These are phyloP conservation scores for Cerrena zonata DNA, from an alignment of 1,284 basidiomycete genomes.

Conservation along the genomic window DNA sequence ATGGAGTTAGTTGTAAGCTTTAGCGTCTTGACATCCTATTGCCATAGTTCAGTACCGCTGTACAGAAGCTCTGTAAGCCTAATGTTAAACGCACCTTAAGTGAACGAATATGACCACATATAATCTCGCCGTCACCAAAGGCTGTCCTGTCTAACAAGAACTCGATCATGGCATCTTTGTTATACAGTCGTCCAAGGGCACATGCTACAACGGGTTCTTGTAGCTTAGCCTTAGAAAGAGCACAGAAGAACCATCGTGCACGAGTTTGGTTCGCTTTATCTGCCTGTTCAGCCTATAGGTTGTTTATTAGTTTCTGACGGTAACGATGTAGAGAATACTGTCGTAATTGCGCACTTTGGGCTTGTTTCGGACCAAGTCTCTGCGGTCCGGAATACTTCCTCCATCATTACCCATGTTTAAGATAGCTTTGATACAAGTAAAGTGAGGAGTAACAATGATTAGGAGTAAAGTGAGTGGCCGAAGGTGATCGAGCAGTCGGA, in stretches of 20 bases:
- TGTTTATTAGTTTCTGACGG: too few species aligned
- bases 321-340: too few species aligned
- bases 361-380: slow-evolving; percentile 72
- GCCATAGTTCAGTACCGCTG: slow-evolving; percentile 4
- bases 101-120: slow-evolving; percentile 82
- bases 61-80: too few species aligned
- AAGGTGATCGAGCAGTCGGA: neutral
- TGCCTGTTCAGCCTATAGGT: slow-evolving; percentile 64
- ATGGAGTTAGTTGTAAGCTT: slow-evolving; percentile 70
- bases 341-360: slow-evolving; percentile 46
- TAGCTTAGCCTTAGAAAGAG: slow-evolving; percentile 85
- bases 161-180: slow-evolving; percentile 87
- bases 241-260: slow-evolving; percentile 87
- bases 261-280: slow-evolving; percentile 82
- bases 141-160: slow-evolving; percentile 73
- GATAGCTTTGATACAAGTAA: too few species aligned
- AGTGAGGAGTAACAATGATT: neutral
- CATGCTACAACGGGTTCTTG: slow-evolving; percentile 84
- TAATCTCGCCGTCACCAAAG: slow-evolving; percentile 78
- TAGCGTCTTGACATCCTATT: slow-evolving; percentile 81
- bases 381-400: slow-evolving; percentile 78
- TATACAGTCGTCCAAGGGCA: slow-evolving; percentile 86
- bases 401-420: slow-evolving; percentile 75
- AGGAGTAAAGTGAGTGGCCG: neutral
- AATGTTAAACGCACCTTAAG: slow-evolving; percentile 57